Base-by-base conservation (phyloP, 148 eudicot genomes). In the Tetragonia tetragonoides region DNA sequence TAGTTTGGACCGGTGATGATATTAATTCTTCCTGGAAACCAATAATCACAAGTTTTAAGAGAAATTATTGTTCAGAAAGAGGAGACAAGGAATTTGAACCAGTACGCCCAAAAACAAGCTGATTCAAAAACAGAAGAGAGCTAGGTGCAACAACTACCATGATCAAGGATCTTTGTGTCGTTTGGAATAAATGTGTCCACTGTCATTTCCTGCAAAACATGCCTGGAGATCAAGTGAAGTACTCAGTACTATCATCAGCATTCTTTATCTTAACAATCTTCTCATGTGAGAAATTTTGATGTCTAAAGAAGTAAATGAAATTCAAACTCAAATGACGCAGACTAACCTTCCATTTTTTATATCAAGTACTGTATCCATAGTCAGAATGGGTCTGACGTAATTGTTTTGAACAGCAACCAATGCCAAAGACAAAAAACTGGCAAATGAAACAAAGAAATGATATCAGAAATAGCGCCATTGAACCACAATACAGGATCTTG, bases 131-230 rank as follows among this genome's bases (percentile, higher is more conserved):
- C 23, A 57, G 5, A 23, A 73, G 44, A 77, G 46, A 70, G 28
- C 17, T 38, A 38, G 56, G 59, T 72, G 68, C 69, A 70, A 67
- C 63, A 67, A 59, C 68, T 76, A 90, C 98, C 99, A 70, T 89
- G 88, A 81, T 91, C 88, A 65, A 78, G 70, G 79, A 95, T 88
- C 74, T 86, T 90, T 63, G 98, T 93, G 83, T 95, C 95, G 83
- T 95, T 95, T 10, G 99, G 97, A 74, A 95, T 95, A 87, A 91
- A 95, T 70, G 93, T 93, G 83, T 93, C 99, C 20, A 93, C 99
- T 40, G 97, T 86, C 97, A 95, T 93, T 83, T 95, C 99, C 90
- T 95, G 99, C 90, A 95, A 87, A 82, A 91, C 86, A 91, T 95
- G 99, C 83, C 99, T 95, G 89, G 44, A 47, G 46, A 78, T 57